These are phyloP conservation scores for Emiliania huxleyi DNA, from an alignment of 78 protist genomes.

Conservation along the genomic window DNA sequence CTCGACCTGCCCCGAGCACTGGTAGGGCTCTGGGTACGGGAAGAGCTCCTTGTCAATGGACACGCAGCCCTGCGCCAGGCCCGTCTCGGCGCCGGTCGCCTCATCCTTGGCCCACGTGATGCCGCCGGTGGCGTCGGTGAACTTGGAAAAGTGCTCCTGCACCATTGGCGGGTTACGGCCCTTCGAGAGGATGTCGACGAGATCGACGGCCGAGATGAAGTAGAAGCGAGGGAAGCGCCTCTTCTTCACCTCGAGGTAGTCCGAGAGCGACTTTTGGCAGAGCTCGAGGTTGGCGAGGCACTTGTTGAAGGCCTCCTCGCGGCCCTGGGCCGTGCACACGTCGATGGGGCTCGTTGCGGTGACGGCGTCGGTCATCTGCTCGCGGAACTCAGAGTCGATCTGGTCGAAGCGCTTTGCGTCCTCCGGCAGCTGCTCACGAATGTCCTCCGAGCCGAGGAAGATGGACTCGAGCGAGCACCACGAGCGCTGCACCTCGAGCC, in stretches of 20 bases:
- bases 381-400: slow-evolving; percentile 66
- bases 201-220: slow-evolving; percentile 76
- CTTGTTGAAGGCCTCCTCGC: neutral
- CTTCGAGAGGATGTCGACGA: slow-evolving; percentile 86
- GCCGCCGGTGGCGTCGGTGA: slow-evolving; percentile 50
- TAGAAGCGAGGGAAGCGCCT: slow-evolving; percentile 89
- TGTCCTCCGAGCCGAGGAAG: slow-evolving; percentile 84
- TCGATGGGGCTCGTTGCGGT: slow-evolving; percentile 51
- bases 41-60: slow-evolving; percentile 64
- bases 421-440: slow-evolving; percentile 86
- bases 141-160: slow-evolving; percentile 76
- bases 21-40: slow-evolving; percentile 34
- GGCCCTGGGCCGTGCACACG: neutral
- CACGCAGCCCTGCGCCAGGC: slow-evolving; percentile 52
- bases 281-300: slow-evolving; percentile 43
- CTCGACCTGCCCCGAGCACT: slow-evolving; percentile 73
- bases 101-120: slow-evolving; percentile 7
- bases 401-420: slow-evolving; percentile 80
- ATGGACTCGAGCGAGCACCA: slow-evolving; percentile 81
- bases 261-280: slow-evolving; percentile 81
- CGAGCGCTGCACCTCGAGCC: slow-evolving; percentile 78
- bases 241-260: slow-evolving; percentile 86
- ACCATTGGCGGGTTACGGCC: slow-evolving; percentile 72
- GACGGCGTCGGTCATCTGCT: slow-evolving; percentile 53
- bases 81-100: slow-evolving; percentile 2